Evolutionary conservation across 345 rosid species (phyloP).

Genomic region (Ailanthus altissimus): DNA sequence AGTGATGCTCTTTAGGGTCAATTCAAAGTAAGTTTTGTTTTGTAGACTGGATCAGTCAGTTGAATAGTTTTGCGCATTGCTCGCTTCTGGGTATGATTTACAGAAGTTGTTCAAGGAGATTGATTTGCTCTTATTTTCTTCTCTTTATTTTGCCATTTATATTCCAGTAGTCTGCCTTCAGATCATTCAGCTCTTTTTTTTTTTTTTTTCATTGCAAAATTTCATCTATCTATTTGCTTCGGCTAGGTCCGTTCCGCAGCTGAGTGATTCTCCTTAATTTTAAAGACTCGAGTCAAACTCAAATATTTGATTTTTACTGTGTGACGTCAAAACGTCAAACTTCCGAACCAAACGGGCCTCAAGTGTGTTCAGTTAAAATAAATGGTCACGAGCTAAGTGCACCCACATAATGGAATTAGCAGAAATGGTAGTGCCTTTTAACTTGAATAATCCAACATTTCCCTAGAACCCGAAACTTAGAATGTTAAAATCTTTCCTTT

Average conservation of each 20-base stretch:
- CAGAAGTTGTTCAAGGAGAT: background rate
- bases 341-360: no score
- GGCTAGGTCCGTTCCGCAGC: no score
- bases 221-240: background rate
- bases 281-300: no score
- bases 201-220: background rate
- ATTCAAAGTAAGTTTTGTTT: background rate
- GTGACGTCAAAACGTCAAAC: no score
- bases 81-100: conserved; percentile 5
- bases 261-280: no score
- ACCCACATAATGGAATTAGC: background rate
- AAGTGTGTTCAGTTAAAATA: background rate
- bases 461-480: background rate
- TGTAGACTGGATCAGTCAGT: background rate
- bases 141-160: background rate
- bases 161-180: background rate
- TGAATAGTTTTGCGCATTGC: background rate
- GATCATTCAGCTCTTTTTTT: background rate
- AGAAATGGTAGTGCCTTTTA: background rate
- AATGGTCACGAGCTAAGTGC: background rate
- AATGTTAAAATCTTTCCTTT: background rate
- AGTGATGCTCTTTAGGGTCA: background rate
- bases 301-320: no score
- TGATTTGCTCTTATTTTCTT: background rate
- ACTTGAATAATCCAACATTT: background rate